Percentiles rank a stretch among this genome's conserved stretches.
These are phyloP conservation scores for Gloeopeniophorella convolvens DNA, from an alignment of 768 basidiomycete species.

Conservation along the genomic window DNA sequence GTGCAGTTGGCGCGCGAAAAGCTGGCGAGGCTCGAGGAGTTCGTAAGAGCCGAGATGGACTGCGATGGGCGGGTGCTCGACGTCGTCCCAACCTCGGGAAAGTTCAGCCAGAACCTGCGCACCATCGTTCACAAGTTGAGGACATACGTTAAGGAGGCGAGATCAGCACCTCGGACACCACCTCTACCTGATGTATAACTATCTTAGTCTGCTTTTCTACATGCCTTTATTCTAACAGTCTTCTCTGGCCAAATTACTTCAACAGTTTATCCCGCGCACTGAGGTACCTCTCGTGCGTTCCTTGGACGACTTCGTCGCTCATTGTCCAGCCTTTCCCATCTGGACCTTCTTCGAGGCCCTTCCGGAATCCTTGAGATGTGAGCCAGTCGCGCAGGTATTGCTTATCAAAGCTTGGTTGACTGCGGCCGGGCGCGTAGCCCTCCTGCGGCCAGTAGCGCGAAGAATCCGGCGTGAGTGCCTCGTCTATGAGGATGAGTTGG, in stretches of 20 bases:
- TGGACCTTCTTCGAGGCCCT: conserved; percentile 72
- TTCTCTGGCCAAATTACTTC: not conserved
- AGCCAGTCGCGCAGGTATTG: conserved; percentile 94
- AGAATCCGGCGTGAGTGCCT: conserved; percentile 95
- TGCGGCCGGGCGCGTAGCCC: conserved; percentile 62
- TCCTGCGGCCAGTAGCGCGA: conserved; percentile 92
- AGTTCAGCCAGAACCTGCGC: conserved; percentile 74
- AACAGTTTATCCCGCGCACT: conserved; percentile 62
- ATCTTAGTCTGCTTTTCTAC: not conserved
- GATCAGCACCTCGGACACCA: conserved; percentile 15
- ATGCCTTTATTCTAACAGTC: no score
- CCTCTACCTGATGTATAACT: not conserved
- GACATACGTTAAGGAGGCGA: conserved; percentile 52
- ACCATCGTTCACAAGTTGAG: conserved; percentile 65
- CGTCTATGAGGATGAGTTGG: conserved; percentile 85
- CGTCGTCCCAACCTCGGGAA: conserved; percentile 80
- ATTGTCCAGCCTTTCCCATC: conserved; percentile 74
- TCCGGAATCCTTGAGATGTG: conserved; percentile 60
- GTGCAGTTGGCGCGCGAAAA: conserved; percentile 50
- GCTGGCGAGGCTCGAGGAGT: conserved; percentile 48
- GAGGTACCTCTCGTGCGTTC: conserved; percentile 71
- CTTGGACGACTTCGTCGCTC: conserved; percentile 64
- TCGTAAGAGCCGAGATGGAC: conserved; percentile 43
- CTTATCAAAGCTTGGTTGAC: conserved; percentile 93
- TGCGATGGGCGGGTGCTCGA: conserved; percentile 40